Evolutionary conservation across 2,329 filamentous ascomycete genomes (phyloP), one percentile per base, ranked within the genome.

Genomic region (Pyrenophora teres): DNA sequence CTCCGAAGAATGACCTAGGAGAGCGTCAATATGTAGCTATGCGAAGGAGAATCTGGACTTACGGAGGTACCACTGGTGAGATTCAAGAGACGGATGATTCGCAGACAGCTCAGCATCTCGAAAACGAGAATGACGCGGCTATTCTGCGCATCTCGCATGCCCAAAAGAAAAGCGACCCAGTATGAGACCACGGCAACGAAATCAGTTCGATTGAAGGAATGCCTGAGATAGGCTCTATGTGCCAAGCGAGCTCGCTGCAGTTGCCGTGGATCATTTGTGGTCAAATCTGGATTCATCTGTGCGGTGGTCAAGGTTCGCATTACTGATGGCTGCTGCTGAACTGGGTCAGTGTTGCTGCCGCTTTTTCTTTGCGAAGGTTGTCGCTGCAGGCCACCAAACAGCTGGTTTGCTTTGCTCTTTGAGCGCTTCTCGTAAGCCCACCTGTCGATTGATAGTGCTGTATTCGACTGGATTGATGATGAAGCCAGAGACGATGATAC

Each of bases 171-270:
- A 1, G 90, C 87, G 50, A 96, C 87, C 94, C 94, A 99, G 74
- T 92, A 99, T 0, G 93, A 88, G n/a, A 94, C 81, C 6, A 99
- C 89, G 1, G 94, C 95, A 46, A 99, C 80, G 72, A 97, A 97
- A 71, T 99, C 94, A 9, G 97, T 82, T 45, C 94, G 85, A 70
- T 97, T 97, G 77, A 99, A 99, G 0, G 91, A 92, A 73, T 99
- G 94, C 13, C 94, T 86, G 48, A 99, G 77, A 72, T 97, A 97
- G 1, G 94, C 95, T 56, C 94, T 85, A 46, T 94, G 87, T 13
- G 95, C 93, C 47, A 99, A 82, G 59, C 96, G 88, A 61, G 88
- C 82, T 54, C 93, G 87, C 71, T 94, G 90, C 62, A 92, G 89
- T 57, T 96, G 78, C 82, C 89, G 58, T 80, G 81, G 67, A 81